Conservation (phyloP, 495 filamentous ascomycete genomes). For the Penicillium desertorum region DNA sequence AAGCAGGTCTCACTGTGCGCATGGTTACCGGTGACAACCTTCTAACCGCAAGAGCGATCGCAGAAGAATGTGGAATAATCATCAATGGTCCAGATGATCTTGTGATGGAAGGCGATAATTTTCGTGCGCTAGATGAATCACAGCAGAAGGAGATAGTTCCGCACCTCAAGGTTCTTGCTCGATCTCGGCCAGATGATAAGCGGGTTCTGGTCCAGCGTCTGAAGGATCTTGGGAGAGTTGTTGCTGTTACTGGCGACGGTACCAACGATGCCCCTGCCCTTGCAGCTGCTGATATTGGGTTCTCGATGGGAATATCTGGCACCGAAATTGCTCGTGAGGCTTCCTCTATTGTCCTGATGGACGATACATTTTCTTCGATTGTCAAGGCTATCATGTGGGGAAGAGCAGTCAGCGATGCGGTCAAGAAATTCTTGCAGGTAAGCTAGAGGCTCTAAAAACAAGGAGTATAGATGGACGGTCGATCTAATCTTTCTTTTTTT, state of each 20-base stretch:
- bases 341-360: constrained; percentile 75
- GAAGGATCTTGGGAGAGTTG: constrained; percentile 64
- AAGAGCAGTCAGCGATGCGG: constrained; percentile 70
- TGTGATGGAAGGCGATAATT: constrained; percentile 71
- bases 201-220: constrained; percentile 64
- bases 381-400: constrained; percentile 76
- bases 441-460: neutral
- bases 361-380: constrained; percentile 78
- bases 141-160: constrained; percentile 66
- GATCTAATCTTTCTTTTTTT: constrained; percentile 19
- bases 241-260: constrained; percentile 75
- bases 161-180: constrained; percentile 68
- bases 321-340: constrained; percentile 81
- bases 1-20: constrained; percentile 69
- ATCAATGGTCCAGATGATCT: constrained; percentile 57
- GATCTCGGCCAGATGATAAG: constrained; percentile 78
- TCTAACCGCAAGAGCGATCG: constrained; percentile 71
- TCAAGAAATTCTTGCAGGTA: constrained; percentile 72
- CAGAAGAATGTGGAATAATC: constrained; percentile 78
- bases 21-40: constrained; percentile 81
- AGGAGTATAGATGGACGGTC: neutral
- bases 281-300: constrained; percentile 74
- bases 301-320: constrained; percentile 79
- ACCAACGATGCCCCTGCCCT: constrained; percentile 79
- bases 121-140: constrained; percentile 62